Percentiles rank a stretch among this genome's conserved stretches.
These are phyloP conservation scores for Ceratocystis colombiana DNA, from an alignment of 2,329 filamentous ascomycete species.

Conservation along the genomic window DNA sequence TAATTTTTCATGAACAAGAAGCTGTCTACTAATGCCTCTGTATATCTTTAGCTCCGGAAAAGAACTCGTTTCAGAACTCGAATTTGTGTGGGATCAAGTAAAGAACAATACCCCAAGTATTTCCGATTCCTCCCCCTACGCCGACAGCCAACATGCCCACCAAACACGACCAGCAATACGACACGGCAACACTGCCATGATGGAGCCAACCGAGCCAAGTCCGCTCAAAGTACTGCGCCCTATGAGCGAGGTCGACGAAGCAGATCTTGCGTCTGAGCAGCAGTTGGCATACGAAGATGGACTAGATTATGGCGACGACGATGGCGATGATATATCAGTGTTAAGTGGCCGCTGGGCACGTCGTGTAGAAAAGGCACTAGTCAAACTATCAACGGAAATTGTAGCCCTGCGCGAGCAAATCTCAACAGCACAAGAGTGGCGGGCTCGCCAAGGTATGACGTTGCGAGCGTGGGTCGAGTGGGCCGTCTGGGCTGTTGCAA, in stretches of 20 bases:
- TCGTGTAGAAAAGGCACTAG: constrained; percentile 73
- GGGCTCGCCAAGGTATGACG: constrained; percentile 53
- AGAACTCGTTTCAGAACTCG: constrained; percentile 85
- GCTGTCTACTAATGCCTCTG: not conserved
- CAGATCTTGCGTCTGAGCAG: constrained; percentile 45
- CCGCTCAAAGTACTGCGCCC: constrained; percentile 67
- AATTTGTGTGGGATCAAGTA: constrained; percentile 98
- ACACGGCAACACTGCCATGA: constrained; percentile 35
- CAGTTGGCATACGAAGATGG: constrained; percentile 39
- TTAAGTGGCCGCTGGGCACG: constrained; percentile 51
- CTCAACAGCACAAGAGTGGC: constrained; percentile 62
- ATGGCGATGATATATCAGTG: constrained; percentile 20
- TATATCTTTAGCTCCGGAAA: constrained; percentile 54
- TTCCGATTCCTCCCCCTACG: constrained; percentile 46
- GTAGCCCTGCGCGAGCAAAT: constrained; percentile 88
- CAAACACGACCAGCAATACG: constrained; percentile 33
- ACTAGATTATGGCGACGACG: constrained; percentile 35
- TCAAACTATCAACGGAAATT: constrained; percentile 84
- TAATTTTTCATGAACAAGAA: not conserved
- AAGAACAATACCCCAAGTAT: constrained; percentile 69
- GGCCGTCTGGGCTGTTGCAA: constrained; percentile 56
- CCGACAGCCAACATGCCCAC: constrained; percentile 31
- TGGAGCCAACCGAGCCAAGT: constrained; percentile 39
- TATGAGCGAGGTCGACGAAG: constrained; percentile 73
- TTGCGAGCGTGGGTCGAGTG: constrained; percentile 61